Percentiles rank a stretch among this genome's conserved stretches.
Conservation (phyloP, 805 yeast genomes). For the Kodamaea kakaduensis region DNA sequence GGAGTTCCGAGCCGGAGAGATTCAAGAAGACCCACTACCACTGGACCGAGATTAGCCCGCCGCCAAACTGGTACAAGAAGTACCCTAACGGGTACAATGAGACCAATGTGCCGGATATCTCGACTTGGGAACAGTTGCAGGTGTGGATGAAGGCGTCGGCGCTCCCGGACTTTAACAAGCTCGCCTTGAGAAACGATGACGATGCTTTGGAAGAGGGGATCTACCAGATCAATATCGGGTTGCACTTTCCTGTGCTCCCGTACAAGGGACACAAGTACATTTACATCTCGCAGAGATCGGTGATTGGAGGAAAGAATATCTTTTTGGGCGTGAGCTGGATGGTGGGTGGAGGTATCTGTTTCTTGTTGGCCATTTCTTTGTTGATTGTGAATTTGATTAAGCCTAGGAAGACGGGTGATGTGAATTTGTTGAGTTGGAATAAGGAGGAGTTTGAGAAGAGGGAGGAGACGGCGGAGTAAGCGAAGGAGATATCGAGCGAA, state of each 20-base stretch:
- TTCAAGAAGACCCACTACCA: constrained; percentile 40
- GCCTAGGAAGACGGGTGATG: constrained; percentile 72
- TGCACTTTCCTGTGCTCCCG: constrained; percentile 74
- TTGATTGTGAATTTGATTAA: constrained; percentile 52
- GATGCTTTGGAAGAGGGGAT: constrained; percentile 53
- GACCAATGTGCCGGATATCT: constrained; percentile 41
- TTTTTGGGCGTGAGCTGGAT: constrained; percentile 74
- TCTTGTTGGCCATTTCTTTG: constrained; percentile 51
- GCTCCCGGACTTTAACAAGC: constrained; percentile 39
- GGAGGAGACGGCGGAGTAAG: constrained; percentile 9
- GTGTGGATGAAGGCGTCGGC: constrained; percentile 46
- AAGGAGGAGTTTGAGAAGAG: constrained; percentile 31
- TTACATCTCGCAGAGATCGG: constrained; percentile 65
- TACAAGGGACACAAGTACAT: constrained; percentile 66
- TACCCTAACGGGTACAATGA: constrained; percentile 42
- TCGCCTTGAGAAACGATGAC: constrained; percentile 59
- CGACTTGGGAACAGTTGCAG: constrained; percentile 42
- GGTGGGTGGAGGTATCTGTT: constrained; percentile 69
- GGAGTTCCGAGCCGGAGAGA: constrained; percentile 36
- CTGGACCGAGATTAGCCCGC: constrained; percentile 37
- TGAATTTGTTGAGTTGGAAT: constrained; percentile 71
- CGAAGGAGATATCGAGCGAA: no score
- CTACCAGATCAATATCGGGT: constrained; percentile 62
- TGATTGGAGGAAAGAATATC: constrained; percentile 70
- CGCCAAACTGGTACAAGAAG: constrained; percentile 43